These are phyloP conservation scores for Tilletia horrida DNA, from an alignment of 1,284 basidiomycete species.

Conservation along the genomic window DNA sequence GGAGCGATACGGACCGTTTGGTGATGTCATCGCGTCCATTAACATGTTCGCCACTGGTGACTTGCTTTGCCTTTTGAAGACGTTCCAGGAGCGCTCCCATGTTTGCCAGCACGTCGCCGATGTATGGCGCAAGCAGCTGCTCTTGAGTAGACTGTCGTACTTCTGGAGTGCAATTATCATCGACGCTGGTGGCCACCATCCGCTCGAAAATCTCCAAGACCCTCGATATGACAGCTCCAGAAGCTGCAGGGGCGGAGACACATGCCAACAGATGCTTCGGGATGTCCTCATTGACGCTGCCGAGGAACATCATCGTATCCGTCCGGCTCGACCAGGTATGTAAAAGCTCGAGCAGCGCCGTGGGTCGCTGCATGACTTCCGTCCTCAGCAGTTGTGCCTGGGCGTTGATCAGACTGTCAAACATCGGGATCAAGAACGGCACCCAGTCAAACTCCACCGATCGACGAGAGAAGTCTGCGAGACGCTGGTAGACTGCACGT, in stretches of 20 bases:
- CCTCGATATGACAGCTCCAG: constrained; percentile 73
- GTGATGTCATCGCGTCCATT: constrained; percentile 67
- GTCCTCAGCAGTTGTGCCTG: constrained; percentile 70
- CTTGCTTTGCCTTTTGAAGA: constrained; percentile 18
- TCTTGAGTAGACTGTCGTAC: constrained; percentile 52
- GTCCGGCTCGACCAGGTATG: constrained; percentile 69
- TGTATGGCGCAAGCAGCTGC: constrained; percentile 69
- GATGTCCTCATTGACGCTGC: constrained; percentile 58
- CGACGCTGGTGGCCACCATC: constrained; percentile 64
- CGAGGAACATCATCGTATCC: constrained; percentile 66
- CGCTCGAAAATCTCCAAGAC: constrained; percentile 84
- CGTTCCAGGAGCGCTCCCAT: constrained; percentile 60
- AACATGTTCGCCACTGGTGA: constrained; percentile 5
- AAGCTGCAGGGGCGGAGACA: constrained; percentile 77
- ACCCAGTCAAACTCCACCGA: constrained; percentile 68
- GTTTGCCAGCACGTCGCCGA: constrained; percentile 71
- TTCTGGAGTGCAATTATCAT: constrained; percentile 18
- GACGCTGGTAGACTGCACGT: constrained; percentile 63
- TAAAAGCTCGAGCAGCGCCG: constrained; percentile 82
- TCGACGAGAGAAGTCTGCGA: constrained; percentile 61
- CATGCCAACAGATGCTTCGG: constrained; percentile 78
- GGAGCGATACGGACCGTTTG: constrained; percentile 75
- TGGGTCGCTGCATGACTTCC: constrained; percentile 90
- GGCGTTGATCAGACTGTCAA: constrained; percentile 73
- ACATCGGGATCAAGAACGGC: constrained; percentile 69